Base-by-base conservation (phyloP, 148 eudicot genomes). In the Dysphania ambrosioides region DNA sequence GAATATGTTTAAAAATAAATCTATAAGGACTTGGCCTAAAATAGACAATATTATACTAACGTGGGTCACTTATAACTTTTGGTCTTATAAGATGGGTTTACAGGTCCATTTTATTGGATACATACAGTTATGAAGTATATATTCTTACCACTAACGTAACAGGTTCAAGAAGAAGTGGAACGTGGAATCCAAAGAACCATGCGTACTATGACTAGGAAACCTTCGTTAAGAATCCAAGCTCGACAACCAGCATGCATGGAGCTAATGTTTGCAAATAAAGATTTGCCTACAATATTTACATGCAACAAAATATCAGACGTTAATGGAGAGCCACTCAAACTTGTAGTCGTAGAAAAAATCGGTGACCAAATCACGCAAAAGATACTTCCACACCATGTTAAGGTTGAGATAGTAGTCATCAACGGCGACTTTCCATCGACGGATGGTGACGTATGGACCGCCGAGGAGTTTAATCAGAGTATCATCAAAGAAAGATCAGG, bases 151-250 rank as follows among this genome's bases (percentile, higher is more conserved):
- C n/a, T n/a, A n/a, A n/a, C n/a, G n/a, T 24, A 47, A 21, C 57
- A 90, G 95, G 91, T 90, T 74, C 70, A 77, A 23, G 91, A 90
- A 80, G 95, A 90, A 79, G 86, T 90, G 26, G 91, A 86, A 56
- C 79, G 75, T 51, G 86, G 87, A 13, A 56, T 90, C 4, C 79
- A 74, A 74, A 56, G 71, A 31, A 72, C 82, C 4, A 56, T 74
- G 41, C 66, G 80, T n/a, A 77, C 82, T 23, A 36, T 83, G 47
- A 56, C 67, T 0, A 75, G 83, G 70, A 70, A 82, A 4, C 73
- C 81, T 29, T 86, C 94, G 0, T 49, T 86, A 16, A 76, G 82
- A 73, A 77, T 89, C 65, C 81, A 82, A 69, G 85, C 85, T 26
- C 82, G 75, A 9, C 81, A 86, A 59, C 87, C 80, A 62, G 58